Evolutionary conservation across 768 basidiomycete species (phyloP).

Genomic region (Termitomyces sp.): DNA sequence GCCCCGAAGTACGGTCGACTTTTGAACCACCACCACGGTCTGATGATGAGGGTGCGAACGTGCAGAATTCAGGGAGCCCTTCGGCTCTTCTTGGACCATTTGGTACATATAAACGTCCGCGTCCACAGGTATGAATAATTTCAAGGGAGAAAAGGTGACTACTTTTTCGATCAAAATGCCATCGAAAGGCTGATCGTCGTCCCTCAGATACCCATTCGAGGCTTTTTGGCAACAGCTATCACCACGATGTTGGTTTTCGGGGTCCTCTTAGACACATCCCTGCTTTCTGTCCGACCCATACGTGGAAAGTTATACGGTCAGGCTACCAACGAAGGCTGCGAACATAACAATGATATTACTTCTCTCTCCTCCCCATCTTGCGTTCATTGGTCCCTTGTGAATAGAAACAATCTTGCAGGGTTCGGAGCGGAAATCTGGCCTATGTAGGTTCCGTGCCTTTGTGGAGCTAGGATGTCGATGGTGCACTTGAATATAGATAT

Average conservation of each 20-base stretch:
- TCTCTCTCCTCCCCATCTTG: background rate
- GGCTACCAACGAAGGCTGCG: background rate
- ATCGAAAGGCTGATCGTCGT: background rate
- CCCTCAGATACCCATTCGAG: background rate
- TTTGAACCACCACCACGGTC: constrained; percentile 20
- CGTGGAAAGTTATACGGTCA: background rate
- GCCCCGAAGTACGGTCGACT: constrained; percentile 13
- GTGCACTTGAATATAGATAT: background rate
- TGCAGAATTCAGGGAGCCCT: constrained; percentile 11
- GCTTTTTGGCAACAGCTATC: background rate
- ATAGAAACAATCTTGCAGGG: too few relatives aligned
- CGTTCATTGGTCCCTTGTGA: too few relatives aligned
- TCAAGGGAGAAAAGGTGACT: background rate
- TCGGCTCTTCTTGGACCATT: constrained; percentile 34
- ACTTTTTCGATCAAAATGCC: too few relatives aligned
- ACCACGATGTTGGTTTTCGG: background rate
- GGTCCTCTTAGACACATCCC: background rate
- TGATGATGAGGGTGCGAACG: constrained; percentile 21
- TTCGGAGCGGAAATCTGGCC: too few relatives aligned
- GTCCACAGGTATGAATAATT: constrained; percentile 18
- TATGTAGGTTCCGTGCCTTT: background rate
- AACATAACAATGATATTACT: background rate
- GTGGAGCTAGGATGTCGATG: background rate
- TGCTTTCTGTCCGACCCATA: background rate
- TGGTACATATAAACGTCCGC: constrained; percentile 38